Conservation (phyloP, 805 yeast species). For the Spathaspora passalidarum region DNA sequence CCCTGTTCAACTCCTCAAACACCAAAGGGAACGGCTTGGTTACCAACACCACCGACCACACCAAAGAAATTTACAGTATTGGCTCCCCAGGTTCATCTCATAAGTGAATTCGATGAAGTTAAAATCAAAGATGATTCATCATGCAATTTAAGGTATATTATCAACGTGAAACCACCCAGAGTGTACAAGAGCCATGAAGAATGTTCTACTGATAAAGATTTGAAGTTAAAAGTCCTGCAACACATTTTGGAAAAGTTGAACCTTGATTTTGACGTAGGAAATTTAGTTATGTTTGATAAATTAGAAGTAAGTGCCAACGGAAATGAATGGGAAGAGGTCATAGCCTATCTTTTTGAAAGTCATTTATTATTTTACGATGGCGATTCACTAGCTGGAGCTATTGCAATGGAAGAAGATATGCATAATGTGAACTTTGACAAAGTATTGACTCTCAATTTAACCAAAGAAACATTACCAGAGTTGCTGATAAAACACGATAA, state of each 20-base stretch:
- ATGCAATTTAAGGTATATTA: conserved; percentile 1
- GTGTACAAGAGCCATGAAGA: background rate
- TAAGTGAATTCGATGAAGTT: conserved; percentile 4
- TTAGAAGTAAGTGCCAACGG: conserved; percentile 43
- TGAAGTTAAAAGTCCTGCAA: conserved; percentile 4
- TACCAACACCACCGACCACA: background rate
- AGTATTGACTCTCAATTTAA: conserved; percentile 31
- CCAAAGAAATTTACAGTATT: background rate
- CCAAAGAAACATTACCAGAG: conserved; percentile 44
- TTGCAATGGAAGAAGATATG: conserved; percentile 36
- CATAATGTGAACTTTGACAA: conserved; percentile 21
- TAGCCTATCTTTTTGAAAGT: conserved; percentile 31
- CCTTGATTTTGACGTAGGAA: conserved; percentile 15
- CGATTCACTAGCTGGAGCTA: conserved; percentile 36
- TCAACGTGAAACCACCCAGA: conserved; percentile 8
- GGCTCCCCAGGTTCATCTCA: background rate
- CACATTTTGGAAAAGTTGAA: conserved; percentile 3
- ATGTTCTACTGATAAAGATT: conserved; percentile 1
- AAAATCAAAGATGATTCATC: background rate
- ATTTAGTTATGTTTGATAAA: conserved; percentile 38
- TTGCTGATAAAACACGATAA: conserved; percentile 30
- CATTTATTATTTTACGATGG: conserved; percentile 24
- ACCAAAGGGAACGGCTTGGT: background rate
- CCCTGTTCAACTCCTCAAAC: background rate
- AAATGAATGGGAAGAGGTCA: conserved; percentile 36